Evolutionary conservation across 169 alveolate genomes (phyloP).

Genomic region (Plasmodium sp.): DNA sequence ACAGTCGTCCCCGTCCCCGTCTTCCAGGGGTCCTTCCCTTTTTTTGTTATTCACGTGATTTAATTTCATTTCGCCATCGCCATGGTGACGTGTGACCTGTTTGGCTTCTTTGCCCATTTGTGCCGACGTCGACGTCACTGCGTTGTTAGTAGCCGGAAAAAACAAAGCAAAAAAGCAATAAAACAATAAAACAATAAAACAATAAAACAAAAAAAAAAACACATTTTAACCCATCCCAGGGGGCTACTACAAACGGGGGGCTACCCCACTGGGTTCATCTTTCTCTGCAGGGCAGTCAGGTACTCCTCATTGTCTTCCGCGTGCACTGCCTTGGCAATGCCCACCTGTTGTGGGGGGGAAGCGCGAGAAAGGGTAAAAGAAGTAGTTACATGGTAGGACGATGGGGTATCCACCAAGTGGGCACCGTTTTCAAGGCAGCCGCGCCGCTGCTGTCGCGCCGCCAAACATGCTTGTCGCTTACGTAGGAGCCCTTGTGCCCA

Average conservation of each 20-base stretch:
- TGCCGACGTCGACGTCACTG: background rate
- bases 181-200: too few relatives aligned
- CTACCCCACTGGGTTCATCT: background rate
- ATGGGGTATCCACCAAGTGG: background rate
- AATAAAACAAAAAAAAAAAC: too few relatives aligned
- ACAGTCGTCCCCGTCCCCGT: background rate
- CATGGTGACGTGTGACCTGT: background rate
- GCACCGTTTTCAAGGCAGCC: background rate
- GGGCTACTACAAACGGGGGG: background rate
- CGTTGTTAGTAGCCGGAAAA: background rate
- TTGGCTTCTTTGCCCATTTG: background rate
- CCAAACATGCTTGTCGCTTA: conserved; percentile 5
- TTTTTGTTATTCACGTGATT: background rate
- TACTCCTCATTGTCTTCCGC: conserved; percentile 35
- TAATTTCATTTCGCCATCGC: background rate
- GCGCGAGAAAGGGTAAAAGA: background rate
- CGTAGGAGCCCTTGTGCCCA: conserved; percentile 72
- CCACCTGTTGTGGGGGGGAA: conserved; percentile 73
- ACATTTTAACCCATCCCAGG: background rate
- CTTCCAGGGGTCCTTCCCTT: background rate
- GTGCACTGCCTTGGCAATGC: conserved; percentile 82
- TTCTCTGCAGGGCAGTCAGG: conserved; percentile 14
- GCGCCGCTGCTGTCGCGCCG: background rate
- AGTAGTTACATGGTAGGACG: background rate
- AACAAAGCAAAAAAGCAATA: too few relatives aligned